Conservation (phyloP, 768 basidiomycete genomes). For the Arthromyces matolae region DNA sequence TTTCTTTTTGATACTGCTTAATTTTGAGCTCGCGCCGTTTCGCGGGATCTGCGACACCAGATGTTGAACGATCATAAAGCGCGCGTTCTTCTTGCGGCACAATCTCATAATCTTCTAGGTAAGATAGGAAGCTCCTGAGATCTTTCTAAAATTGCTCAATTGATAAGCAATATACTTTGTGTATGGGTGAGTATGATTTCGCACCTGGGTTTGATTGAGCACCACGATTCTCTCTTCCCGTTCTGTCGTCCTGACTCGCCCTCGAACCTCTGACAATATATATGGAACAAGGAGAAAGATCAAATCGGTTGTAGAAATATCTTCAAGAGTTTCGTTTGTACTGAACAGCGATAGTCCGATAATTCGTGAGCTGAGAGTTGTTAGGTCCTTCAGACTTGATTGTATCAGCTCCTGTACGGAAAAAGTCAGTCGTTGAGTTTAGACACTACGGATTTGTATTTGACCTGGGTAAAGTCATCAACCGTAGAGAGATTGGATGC, state of each 20-base stretch:
- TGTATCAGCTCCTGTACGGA: conserved; percentile 52
- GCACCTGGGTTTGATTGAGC: conserved; percentile 57
- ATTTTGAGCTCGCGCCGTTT: conserved; percentile 86
- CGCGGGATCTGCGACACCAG: conserved; percentile 56
- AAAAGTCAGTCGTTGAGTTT: background rate
- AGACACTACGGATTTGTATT: background rate
- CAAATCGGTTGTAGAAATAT: conserved; percentile 74
- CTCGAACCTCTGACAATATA: conserved; percentile 60
- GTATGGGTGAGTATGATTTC: conserved; percentile 22
- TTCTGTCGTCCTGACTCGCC: conserved; percentile 53
- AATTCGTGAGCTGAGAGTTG: conserved; percentile 49
- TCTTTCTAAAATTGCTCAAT: conserved; percentile 39
- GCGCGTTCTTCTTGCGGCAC: conserved; percentile 57
- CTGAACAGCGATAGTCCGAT: conserved; percentile 71
- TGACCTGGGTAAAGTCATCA: conserved; percentile 43
- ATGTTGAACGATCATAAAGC: conserved; percentile 47
- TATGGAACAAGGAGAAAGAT: conserved; percentile 75
- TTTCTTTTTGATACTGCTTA: conserved; percentile 83
- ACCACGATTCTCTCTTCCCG: conserved; percentile 53
- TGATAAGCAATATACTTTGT: conserved; percentile 7
- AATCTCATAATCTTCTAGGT: conserved; percentile 63
- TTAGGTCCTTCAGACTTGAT: conserved; percentile 53
- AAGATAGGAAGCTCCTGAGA: conserved; percentile 41
- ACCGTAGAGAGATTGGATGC: conserved; percentile 36
- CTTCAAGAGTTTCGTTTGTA: conserved; percentile 77